phyloP scores from a whole-genome alignment of 306 rosid species.

The Fagus sylvatica region DNA sequence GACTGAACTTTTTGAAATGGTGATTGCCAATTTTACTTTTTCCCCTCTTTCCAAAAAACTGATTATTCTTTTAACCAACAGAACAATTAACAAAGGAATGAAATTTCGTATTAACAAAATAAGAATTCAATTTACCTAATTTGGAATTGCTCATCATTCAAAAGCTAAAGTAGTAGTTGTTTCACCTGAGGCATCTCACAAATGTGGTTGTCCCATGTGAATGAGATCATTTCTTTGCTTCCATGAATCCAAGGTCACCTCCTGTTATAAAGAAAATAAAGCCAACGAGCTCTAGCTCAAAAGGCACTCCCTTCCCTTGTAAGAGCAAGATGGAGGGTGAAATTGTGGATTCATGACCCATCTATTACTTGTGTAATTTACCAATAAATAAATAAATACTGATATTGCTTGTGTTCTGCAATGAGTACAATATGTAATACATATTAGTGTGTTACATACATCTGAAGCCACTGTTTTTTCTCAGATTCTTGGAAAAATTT shows the following conservation, averaged over 20 bases:
- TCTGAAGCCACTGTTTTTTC: no score
- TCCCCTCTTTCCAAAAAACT: not conserved
- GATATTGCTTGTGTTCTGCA: not conserved
- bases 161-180: not conserved
- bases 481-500: no score
- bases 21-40: constrained; percentile 29
- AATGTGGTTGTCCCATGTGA: not conserved
- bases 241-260: not conserved
- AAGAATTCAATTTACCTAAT: not conserved
- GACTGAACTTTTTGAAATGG: constrained; percentile 80
- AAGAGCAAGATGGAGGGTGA: no score
- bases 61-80: not conserved
- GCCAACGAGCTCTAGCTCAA: no score
- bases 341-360: no score
- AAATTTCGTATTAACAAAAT: not conserved
- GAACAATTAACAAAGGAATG: not conserved
- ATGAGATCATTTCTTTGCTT: not conserved
- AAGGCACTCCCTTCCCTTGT: no score
- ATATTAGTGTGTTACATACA: no score
- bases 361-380: no score
- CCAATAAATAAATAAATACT: not conserved
- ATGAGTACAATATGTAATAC: no score
- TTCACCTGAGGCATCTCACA: not conserved
- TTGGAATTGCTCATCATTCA: not conserved
- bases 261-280: not conserved